A percentile compares a stretch with the other conserved stretches of the same genome.
Conservation (phyloP, 192 early-diverging fungal species). For the Linnemannia elongata region DNA sequence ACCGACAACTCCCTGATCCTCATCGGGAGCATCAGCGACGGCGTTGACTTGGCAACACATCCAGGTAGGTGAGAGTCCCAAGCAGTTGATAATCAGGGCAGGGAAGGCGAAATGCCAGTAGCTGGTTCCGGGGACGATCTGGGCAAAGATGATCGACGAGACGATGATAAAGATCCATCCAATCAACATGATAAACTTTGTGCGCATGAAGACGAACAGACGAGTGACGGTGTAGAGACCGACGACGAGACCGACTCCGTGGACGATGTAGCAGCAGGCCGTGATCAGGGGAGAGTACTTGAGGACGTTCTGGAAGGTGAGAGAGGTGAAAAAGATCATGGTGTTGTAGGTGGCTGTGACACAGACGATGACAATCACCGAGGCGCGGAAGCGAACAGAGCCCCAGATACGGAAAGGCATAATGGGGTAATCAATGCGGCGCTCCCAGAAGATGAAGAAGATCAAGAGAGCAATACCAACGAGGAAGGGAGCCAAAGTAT, state of each 20-base stretch:
- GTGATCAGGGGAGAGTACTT: slow-evolving; percentile 56
- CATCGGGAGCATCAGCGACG: slow-evolving; percentile 44
- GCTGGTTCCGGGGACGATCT: slow-evolving; percentile 17
- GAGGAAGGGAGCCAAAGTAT: slow-evolving; percentile 44
- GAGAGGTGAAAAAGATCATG: slow-evolving; percentile 59
- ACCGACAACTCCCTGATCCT: slow-evolving; percentile 54
- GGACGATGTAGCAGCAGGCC: slow-evolving; percentile 62
- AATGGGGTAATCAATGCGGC: slow-evolving; percentile 51
- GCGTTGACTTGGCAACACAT: slow-evolving; percentile 56
- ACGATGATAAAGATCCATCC: slow-evolving; percentile 35
- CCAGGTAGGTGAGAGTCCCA: slow-evolving; percentile 45
- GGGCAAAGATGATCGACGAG: slow-evolving; percentile 30
- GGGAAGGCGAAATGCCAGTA: slow-evolving; percentile 56
- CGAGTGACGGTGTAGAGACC: slow-evolving; percentile 41
- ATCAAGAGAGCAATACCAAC: slow-evolving; percentile 51
- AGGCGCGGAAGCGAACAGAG: slow-evolving; percentile 56
- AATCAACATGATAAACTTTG: slow-evolving; percentile 47
- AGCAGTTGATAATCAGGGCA: slow-evolving; percentile 48
- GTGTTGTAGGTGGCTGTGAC: slow-evolving; percentile 49
- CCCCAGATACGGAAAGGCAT: slow-evolving; percentile 60
- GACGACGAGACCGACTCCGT: slow-evolving; percentile 58
- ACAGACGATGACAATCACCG: slow-evolving; percentile 42
- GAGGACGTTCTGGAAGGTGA: slow-evolving; percentile 62
- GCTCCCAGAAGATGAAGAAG: slow-evolving; percentile 55
- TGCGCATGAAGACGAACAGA: slow-evolving; percentile 20